Evolutionary conservation across 2,329 filamentous ascomycete species (phyloP).

Genomic region (Eurotiales sp.): DNA sequence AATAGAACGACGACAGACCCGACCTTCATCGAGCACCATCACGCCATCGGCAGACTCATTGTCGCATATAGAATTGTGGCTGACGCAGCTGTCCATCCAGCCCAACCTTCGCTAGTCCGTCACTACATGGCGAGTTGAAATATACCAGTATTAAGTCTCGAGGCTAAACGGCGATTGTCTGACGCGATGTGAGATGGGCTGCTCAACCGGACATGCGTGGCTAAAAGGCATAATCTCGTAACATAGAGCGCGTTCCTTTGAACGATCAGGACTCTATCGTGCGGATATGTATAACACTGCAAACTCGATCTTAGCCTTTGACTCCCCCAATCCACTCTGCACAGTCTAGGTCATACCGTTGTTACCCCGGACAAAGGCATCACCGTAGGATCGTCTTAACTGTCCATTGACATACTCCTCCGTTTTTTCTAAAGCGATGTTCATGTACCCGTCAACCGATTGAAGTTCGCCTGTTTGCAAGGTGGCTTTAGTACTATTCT

Average conservation of each 20-base stretch:
- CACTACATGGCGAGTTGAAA: neutral
- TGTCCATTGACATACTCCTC: slow-evolving; percentile 85
- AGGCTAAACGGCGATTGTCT: neutral
- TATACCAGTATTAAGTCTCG: neutral
- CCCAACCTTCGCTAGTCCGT: neutral
- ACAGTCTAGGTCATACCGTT: slow-evolving; percentile 62
- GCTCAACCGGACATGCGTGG: neutral
- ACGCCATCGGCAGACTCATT: neutral
- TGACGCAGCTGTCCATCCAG: too few species aligned
- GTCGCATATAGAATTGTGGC: neutral
- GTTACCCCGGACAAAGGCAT: slow-evolving; percentile 93
- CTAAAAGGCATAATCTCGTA: neutral
- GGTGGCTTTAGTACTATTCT: neutral
- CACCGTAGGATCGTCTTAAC: slow-evolving; percentile 78
- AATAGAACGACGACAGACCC: neutral
- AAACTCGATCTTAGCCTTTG: neutral
- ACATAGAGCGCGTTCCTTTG: neutral
- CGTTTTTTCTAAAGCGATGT: slow-evolving; percentile 95
- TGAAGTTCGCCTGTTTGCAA: slow-evolving; percentile 73
- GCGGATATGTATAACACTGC: slow-evolving; percentile 39
- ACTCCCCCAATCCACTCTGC: neutral
- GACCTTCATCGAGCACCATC: neutral
- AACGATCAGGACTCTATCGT: slow-evolving; percentile 15
- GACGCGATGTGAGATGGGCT: neutral
- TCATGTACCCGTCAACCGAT: slow-evolving; percentile 99